phyloP scores from a whole-genome alignment of 345 rosid genomes.

The Acer campestre region DNA sequence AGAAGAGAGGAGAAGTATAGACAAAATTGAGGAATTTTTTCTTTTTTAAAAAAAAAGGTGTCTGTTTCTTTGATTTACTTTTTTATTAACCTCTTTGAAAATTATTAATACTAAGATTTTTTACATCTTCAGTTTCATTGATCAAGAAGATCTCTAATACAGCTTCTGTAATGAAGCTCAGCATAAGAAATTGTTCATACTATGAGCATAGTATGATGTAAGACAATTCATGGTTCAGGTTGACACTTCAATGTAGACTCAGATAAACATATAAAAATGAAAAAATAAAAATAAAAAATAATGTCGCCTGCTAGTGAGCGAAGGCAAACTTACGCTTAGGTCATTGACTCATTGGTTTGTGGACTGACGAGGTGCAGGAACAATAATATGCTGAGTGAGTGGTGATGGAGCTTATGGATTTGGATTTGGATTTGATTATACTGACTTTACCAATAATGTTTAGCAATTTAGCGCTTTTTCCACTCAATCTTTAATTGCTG shows the following conservation, averaged over 20 bases:
- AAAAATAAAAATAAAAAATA: too few relatives aligned
- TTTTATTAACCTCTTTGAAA: neutral
- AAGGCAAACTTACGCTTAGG: neutral
- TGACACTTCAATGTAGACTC: neutral
- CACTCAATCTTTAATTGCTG: neutral
- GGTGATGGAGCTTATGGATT: neutral
- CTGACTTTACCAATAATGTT: neutral
- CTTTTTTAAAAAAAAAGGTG: too few relatives aligned
- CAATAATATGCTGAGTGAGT: neutral
- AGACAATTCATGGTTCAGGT: too few relatives aligned
- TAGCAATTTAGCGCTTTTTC: neutral
- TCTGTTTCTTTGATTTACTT: neutral
- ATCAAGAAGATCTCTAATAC: neutral
- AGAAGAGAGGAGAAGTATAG: neutral
- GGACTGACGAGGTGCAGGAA: neutral
- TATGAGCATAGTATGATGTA: too few relatives aligned
- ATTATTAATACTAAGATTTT: neutral
- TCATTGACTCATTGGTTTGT: neutral
- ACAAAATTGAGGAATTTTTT: conserved; percentile 4
- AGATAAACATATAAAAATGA: neutral
- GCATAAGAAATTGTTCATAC: neutral
- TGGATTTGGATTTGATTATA: neutral
- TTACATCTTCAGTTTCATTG: neutral
- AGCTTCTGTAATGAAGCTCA: neutral
- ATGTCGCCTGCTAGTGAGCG: neutral